Evolutionary conservation across 192 early-diverging fungal genomes (phyloP), one percentile per base, ranked within the genome.

Genomic region (Podila clonocystis): DNA sequence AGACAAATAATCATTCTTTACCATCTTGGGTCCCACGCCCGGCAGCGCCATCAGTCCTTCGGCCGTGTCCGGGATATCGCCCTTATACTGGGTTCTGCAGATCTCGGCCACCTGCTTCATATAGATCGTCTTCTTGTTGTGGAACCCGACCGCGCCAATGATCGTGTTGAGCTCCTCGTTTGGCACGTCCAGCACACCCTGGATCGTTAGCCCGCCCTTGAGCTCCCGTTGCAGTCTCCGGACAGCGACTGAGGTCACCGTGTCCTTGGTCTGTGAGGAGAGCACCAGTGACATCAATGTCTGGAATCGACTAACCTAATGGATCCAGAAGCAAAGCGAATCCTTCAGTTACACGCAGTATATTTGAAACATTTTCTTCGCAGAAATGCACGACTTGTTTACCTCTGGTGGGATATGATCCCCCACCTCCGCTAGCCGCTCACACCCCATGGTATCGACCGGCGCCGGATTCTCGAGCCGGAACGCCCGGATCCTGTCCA

Each of bases 1-100:
- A 24, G 2, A 50, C 66, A 17, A 30, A 50, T 63, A 20, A 64
- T 59, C 33, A 4, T 63, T 50, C 61, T 13, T 63, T 72, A 86
- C 92, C 94, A 98, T 98, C 75, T 98, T 98, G 3, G 97, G 97
- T 13, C 97, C 97, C 45, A 98, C 93, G 17, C 97, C 97, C 0
- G 95, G 95, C 58, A 98, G 75, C 55, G 82, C 87, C n/a, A 92
- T 85, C 68, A 98, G 74, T 22, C 78, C 91, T 50, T 95, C 93
- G 29, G 96, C 84, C 4, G 91, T 94, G 38, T 90, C 83, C 3
- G 97, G 97, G 58, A 98, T 94, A 66, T 97, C 96, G 8, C 91
- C 90, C 31, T 88, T 75, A 77, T 93, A 93, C 69, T 91, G 65
- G 59, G 92, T 92, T 34, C 85, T 75, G 49, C 91, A 91, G 13